Evolutionary conservation across 441 rosid genomes (phyloP).

Genomic region (Sinapis alba): DNA sequence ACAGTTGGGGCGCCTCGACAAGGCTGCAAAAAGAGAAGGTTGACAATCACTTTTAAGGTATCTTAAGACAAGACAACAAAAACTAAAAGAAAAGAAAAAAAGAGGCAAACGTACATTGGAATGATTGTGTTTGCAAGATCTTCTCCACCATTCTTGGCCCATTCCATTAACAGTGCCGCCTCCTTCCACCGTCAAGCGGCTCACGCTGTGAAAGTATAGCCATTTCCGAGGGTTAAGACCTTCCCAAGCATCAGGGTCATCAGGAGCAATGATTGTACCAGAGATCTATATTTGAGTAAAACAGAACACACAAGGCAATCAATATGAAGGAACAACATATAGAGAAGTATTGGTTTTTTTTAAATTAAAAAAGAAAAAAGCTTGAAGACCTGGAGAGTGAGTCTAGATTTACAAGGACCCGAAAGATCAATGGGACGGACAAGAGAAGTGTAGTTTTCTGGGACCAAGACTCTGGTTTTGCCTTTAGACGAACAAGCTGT

Average conservation of each 20-base stretch:
- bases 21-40: slow-evolving; percentile 57
- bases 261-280: slow-evolving; percentile 78
- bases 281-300: slow-evolving; percentile 50
- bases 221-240: slow-evolving; percentile 77
- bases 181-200: slow-evolving; percentile 77
- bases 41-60: not conserved
- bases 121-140: slow-evolving; percentile 74
- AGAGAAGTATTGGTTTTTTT: not conserved
- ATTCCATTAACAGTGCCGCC: slow-evolving; percentile 78
- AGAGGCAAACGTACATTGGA: slow-evolving; percentile 29
- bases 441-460: slow-evolving; percentile 58
- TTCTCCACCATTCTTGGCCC: slow-evolving; percentile 90
- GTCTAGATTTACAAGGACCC: slow-evolving; percentile 84
- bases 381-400: slow-evolving; percentile 54
- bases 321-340: not conserved
- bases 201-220: slow-evolving; percentile 76
- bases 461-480: slow-evolving; percentile 57
- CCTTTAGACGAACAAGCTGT: slow-evolving; percentile 68
- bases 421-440: slow-evolving; percentile 64
- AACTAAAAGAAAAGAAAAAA: not conserved
- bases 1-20: slow-evolving; percentile 94
- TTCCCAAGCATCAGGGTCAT: slow-evolving; percentile 74
- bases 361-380: not conserved
- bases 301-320: slow-evolving; percentile 14
- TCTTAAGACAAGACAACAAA: slow-evolving; percentile 31